Evolutionary conservation across 768 basidiomycete species (phyloP).

Genomic region (Tulasnella sp.): DNA sequence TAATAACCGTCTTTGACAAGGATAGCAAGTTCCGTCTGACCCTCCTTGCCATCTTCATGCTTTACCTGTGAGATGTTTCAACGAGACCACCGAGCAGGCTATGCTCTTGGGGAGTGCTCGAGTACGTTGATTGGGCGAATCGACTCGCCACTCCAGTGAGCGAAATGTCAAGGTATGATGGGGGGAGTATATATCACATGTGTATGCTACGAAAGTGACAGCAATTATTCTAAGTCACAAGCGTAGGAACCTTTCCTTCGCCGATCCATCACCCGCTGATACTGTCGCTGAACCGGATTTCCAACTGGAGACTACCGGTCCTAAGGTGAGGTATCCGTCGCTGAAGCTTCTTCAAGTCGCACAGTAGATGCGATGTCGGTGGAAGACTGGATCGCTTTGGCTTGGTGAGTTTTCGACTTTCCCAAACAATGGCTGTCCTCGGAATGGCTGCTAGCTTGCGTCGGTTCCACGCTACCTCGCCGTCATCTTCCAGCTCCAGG

Average conservation of each 20-base stretch:
- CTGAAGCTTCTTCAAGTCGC: slow-evolving; percentile 4
- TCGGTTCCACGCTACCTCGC: background rate
- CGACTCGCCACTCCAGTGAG: no score
- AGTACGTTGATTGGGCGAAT: no score
- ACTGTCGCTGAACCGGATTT: background rate
- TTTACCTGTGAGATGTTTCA: no score
- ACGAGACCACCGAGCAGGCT: no score
- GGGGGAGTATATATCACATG: no score
- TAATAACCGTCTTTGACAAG: background rate
- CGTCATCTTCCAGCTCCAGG: background rate
- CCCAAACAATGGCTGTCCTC: background rate
- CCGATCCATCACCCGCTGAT: background rate
- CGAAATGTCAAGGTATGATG: no score
- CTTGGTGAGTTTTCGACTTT: background rate
- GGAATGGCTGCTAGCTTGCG: background rate
- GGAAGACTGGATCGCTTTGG: background rate
- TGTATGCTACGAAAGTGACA: no score
- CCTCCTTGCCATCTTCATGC: no score
- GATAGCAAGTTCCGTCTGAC: no score
- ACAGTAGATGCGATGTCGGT: background rate
- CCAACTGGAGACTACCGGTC: background rate
- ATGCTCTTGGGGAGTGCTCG: no score
- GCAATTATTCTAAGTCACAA: no score
- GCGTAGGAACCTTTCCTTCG: no score
- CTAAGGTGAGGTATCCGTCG: background rate